Conservation (phyloP, 306 rosid genomes). For the Prunus fruticosa region DNA sequence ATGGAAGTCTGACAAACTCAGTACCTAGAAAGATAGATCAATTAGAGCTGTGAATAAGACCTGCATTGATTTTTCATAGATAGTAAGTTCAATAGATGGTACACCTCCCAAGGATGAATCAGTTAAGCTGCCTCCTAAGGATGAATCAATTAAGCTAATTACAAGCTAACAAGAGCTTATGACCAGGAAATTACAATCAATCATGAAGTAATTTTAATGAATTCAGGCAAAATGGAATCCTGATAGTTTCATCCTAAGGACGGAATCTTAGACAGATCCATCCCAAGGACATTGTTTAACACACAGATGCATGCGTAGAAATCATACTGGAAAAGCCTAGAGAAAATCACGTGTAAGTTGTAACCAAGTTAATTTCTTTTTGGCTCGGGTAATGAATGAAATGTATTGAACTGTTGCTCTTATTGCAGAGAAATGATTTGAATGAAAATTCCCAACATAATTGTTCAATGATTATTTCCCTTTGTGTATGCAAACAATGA, state of each 20-base stretch:
- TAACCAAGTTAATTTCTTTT: not conserved
- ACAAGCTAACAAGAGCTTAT: not conserved
- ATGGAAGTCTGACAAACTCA: slow-evolving; percentile 63
- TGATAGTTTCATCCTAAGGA: not conserved
- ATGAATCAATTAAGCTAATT: not conserved
- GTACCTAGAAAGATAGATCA: slow-evolving; percentile 40
- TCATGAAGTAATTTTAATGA: not conserved
- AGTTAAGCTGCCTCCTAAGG: not conserved
- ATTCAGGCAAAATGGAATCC: not conserved
- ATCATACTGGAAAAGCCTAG: not conserved
- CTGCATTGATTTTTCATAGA: not conserved
- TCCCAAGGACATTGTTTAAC: not conserved
- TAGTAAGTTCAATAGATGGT: slow-evolving; percentile 7
- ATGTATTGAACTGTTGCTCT: not conserved
- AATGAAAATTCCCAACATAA: not conserved
- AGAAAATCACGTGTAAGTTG: not conserved
- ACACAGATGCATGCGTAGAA: not conserved
- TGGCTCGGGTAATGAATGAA: not conserved
- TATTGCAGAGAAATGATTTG: not conserved
- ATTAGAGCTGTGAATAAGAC: slow-evolving; percentile 4
- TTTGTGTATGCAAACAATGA: not conserved
- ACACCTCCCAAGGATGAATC: slow-evolving; percentile 1
- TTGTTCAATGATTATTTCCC: not conserved
- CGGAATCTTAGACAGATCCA: too few relatives aligned
- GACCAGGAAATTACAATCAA: not conserved